These are phyloP conservation scores for Metschnikowia peoriensis DNA, from an alignment of 805 yeast species.

Conservation along the genomic window DNA sequence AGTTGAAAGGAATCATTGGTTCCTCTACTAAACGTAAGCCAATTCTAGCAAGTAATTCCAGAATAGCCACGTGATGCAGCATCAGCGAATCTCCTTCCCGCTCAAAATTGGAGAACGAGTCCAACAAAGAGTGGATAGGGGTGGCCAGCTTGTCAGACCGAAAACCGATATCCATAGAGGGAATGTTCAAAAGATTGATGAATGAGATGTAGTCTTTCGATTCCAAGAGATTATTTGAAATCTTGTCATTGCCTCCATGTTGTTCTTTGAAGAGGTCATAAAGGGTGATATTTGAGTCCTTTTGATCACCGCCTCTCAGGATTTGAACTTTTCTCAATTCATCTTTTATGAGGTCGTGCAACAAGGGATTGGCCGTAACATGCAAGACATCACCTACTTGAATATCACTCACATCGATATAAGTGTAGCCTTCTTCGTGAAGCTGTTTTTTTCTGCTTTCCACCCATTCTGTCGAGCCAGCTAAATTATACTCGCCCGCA, in stretches of 20 bases:
- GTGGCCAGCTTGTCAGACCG: conserved; percentile 22
- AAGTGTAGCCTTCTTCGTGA: conserved; percentile 60
- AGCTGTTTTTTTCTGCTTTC: conserved; percentile 55
- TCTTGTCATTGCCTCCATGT: conserved; percentile 22
- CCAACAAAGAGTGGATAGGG: conserved; percentile 61
- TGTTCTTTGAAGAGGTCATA: conserved; percentile 28
- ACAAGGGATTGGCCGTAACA: conserved; percentile 63
- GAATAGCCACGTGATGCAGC: conserved; percentile 53
- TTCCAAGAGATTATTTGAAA: conserved; percentile 35
- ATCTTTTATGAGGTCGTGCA: conserved; percentile 47
- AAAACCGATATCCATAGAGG: conserved; percentile 61
- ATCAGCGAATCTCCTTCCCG: conserved; percentile 54
- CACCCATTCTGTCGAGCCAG: conserved; percentile 81
- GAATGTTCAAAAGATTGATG: conserved; percentile 61
- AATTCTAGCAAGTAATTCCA: conserved; percentile 52
- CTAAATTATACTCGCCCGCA: conserved; percentile 74
- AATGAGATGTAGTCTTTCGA: conserved; percentile 71
- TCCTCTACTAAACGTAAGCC: conserved; percentile 64
- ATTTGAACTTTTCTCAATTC: conserved; percentile 33
- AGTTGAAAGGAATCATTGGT: conserved; percentile 72
- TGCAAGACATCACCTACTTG: conserved; percentile 53
- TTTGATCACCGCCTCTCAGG: conserved; percentile 1
- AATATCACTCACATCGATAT: conserved; percentile 71
- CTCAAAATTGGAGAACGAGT: conserved; percentile 57
- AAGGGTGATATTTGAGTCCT: conserved; percentile 17